phyloP scores from a whole-genome alignment of 208 protist genomes.

The Endotrypanum monterogeii region DNA sequence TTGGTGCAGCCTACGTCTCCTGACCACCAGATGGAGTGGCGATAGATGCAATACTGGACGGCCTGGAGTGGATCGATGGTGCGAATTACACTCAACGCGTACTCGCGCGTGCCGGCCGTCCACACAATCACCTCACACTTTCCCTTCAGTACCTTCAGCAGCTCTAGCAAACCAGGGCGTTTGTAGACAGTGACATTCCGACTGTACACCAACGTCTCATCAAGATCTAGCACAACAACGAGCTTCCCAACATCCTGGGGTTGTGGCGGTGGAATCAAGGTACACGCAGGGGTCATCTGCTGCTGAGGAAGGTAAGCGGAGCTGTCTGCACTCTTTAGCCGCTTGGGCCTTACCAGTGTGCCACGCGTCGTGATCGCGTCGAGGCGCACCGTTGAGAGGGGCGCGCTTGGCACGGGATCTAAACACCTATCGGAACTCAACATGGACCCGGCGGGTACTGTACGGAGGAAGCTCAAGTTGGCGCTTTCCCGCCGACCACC shows the following conservation, averaged over 20 bases:
- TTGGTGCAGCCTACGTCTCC: constrained; percentile 74
- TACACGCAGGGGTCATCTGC: constrained; percentile 10
- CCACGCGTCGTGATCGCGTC: background rate
- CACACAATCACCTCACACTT: constrained; percentile 83
- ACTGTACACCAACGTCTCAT: constrained; percentile 88
- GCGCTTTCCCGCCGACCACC: background rate
- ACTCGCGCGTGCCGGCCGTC: constrained; percentile 83
- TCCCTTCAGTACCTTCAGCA: constrained; percentile 67
- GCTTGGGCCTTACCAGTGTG: background rate
- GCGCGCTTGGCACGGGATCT: background rate
- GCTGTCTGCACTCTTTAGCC: background rate
- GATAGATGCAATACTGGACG: constrained; percentile 72
- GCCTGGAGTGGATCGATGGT: constrained; percentile 65
- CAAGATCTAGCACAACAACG: constrained; percentile 87
- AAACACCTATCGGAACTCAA: background rate
- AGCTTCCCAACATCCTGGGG: constrained; percentile 63
- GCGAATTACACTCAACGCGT: constrained; percentile 65
- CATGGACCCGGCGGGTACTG: background rate
- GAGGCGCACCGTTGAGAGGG: background rate
- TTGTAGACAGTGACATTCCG: constrained; percentile 56
- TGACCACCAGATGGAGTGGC: constrained; percentile 72
- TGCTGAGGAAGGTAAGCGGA: background rate
- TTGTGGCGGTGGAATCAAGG: constrained; percentile 56
- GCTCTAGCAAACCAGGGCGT: constrained; percentile 56
- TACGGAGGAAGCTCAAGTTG: background rate